phyloP scores from a whole-genome alignment of 2,329 filamentous ascomycete species.

The Phialophora tarda region DNA sequence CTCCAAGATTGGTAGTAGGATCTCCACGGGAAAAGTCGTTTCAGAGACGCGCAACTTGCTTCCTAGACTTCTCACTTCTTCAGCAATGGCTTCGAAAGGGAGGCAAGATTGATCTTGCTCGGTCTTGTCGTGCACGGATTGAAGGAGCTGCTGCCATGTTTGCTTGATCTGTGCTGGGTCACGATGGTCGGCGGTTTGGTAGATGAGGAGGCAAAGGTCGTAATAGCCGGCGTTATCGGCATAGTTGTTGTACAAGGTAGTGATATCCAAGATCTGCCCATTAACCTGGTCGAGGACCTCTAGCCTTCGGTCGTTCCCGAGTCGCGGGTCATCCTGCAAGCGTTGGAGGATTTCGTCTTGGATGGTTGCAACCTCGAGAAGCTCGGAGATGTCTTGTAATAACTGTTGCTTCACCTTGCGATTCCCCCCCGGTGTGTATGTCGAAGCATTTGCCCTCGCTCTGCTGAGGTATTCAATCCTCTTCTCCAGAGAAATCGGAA shows the following conservation, averaged over 20 bases:
- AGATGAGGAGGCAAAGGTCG: conserved; percentile 91
- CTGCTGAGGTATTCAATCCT: conserved; percentile 88
- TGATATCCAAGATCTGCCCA: conserved; percentile 76
- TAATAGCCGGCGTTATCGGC: conserved; percentile 91
- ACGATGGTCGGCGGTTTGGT: conserved; percentile 87
- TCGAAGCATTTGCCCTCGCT: conserved; percentile 90
- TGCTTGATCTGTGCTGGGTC: conserved; percentile 81
- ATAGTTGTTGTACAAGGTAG: conserved; percentile 89
- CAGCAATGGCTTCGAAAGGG: conserved; percentile 57
- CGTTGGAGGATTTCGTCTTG: conserved; percentile 89
- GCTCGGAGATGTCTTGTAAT: conserved; percentile 80
- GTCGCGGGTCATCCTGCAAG: conserved; percentile 72
- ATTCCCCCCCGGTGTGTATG: conserved; percentile 75
- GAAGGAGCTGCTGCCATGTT: conserved; percentile 84
- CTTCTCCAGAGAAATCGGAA: conserved; percentile 77
- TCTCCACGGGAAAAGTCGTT: conserved; percentile 60
- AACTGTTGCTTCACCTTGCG: conserved; percentile 83
- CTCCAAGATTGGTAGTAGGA: conserved; percentile 62
- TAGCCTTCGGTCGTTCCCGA: conserved; percentile 66
- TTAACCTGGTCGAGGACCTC: conserved; percentile 73
- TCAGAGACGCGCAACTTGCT: conserved; percentile 62
- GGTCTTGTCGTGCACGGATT: conserved; percentile 68
- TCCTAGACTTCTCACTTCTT: conserved; percentile 63
- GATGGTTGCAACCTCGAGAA: conserved; percentile 91
- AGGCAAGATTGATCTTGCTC: conserved; percentile 49